These are phyloP conservation scores for Gautieria morchelliformis DNA, from an alignment of 768 basidiomycete genomes.

Conservation along the genomic window DNA sequence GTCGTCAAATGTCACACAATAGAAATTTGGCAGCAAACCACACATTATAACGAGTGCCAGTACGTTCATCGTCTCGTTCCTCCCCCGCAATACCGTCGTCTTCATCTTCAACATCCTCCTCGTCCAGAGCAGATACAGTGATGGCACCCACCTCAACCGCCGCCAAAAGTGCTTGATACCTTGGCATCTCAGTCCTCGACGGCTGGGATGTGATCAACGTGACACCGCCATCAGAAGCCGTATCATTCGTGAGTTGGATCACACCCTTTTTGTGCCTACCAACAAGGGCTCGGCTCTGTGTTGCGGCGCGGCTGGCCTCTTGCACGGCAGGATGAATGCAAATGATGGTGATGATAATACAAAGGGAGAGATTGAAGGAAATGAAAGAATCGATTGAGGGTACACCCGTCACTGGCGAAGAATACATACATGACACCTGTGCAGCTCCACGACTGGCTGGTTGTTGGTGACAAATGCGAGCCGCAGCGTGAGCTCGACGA, in stretches of 20 bases:
- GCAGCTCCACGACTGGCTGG: too few species aligned
- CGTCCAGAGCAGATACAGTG: constrained; percentile 79
- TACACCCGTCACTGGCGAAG: constrained; percentile 82
- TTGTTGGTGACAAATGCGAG: too few species aligned
- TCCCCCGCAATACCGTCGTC: constrained; percentile 48
- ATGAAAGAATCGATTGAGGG: constrained; percentile 96
- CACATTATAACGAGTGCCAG: constrained; percentile 92
- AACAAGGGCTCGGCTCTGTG: constrained; percentile 83
- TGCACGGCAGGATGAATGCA: constrained; percentile 83
- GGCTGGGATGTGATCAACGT: constrained; percentile 74
- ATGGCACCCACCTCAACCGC: constrained; percentile 96
- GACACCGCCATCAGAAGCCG: constrained; percentile 48
- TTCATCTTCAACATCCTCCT: constrained; percentile 68
- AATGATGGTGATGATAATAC: constrained; percentile 68
- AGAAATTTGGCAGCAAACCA: constrained; percentile 15
- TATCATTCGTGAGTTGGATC: constrained; percentile 52
- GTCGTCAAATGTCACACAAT: constrained; percentile 3
- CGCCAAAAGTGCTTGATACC: constrained; percentile 89
- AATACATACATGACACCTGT: constrained; percentile 87
- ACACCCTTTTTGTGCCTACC: constrained; percentile 60
- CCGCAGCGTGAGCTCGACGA: too few species aligned
- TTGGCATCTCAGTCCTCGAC: constrained; percentile 69
- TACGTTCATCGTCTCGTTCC: constrained; percentile 82
- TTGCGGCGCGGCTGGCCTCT: constrained; percentile 85
- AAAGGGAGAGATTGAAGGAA: constrained; percentile 81